A percentile compares a stretch with the other conserved stretches of the same genome.
Evolutionary conservation across 208 protist genomes (phyloP).

Genomic region (Leptomonas pyrrhocoris): DNA sequence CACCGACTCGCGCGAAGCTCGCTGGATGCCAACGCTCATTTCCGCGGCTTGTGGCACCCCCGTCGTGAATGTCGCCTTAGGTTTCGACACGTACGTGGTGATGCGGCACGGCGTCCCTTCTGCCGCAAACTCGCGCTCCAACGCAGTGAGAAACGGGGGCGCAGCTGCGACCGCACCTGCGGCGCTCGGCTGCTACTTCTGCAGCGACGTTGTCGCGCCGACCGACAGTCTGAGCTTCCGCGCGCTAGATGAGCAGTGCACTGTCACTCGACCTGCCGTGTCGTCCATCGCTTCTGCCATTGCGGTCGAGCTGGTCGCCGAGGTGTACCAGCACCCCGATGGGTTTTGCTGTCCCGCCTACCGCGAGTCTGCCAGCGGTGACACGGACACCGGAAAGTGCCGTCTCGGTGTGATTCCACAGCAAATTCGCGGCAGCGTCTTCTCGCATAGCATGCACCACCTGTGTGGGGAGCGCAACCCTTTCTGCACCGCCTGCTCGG

Average conservation of each 20-base stretch:
- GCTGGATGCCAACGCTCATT: conserved; percentile 98
- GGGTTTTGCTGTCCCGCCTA: conserved; percentile 68
- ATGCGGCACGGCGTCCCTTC: conserved; percentile 95
- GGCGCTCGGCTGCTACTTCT: conserved; percentile 98
- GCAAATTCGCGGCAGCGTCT: conserved; percentile 90
- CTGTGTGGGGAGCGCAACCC: conserved; percentile 81
- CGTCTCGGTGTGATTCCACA: conserved; percentile 86
- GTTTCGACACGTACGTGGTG: conserved; percentile 98
- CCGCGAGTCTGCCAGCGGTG: conserved; percentile 31
- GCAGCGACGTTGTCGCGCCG: conserved; percentile 96
- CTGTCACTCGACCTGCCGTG: conserved; percentile 95
- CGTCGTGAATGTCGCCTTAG: conserved; percentile 96
- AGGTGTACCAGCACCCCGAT: conserved; percentile 92
- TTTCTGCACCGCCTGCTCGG: conserved; percentile 95
- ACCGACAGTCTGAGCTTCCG: conserved; percentile 89
- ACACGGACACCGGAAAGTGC: conserved; percentile 23
- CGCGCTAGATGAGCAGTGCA: conserved; percentile 99
- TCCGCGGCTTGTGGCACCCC: conserved; percentile 81
- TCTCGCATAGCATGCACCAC: conserved; percentile 63
- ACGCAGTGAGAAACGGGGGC: conserved; percentile 7
- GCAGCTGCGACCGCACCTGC: neutral
- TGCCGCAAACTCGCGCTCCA: conserved; percentile 17
- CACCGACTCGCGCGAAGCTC: conserved; percentile 96
- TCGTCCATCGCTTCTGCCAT: conserved; percentile 93
- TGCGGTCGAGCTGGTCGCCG: conserved; percentile 95